A percentile compares a stretch with the other conserved stretches of the same genome.
Conservation (phyloP, 2,329 filamentous ascomycete genomes). For the Verticillium tricorpus region DNA sequence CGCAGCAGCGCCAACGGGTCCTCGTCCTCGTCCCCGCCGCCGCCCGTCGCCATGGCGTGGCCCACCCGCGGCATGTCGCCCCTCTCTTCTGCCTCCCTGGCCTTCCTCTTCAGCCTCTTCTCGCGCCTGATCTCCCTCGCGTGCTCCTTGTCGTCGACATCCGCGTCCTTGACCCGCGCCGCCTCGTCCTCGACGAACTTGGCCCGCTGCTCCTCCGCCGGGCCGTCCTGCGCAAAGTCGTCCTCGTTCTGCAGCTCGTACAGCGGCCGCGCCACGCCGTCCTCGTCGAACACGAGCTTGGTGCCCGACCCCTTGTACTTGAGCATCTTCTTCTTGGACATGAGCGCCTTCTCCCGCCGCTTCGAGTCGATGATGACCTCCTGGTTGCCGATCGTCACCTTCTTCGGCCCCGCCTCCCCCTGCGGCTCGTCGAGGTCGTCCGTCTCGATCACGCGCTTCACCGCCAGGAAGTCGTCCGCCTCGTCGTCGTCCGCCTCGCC, state of each 20-base stretch:
- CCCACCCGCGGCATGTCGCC: conserved; percentile 29
- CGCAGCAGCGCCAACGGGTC: conserved; percentile 55
- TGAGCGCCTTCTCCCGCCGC: conserved; percentile 89
- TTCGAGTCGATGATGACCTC: conserved; percentile 88
- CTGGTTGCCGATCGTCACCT: conserved; percentile 62
- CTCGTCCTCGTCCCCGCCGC: conserved; percentile 33
- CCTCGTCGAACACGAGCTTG: conserved; percentile 88
- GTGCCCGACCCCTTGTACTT: conserved; percentile 84
- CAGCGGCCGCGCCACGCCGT: conserved; percentile 76
- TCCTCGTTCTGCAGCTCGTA: conserved; percentile 88
- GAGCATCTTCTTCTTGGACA: conserved; percentile 88
- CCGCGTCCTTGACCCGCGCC: conserved; percentile 66
- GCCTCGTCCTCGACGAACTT: conserved; percentile 75
- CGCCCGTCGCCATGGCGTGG: conserved; percentile 10
- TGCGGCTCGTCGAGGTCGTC: conserved; percentile 53
- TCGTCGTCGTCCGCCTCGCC: conserved; percentile 51
- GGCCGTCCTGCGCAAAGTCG: conserved; percentile 69
- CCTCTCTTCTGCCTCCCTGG: conserved; percentile 52
- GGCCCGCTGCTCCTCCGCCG: conserved; percentile 69
- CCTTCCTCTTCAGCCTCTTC: conserved; percentile 71
- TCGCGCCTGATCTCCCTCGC: conserved; percentile 74
- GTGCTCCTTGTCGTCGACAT: conserved; percentile 76
- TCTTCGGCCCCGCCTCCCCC: conserved; percentile 40
- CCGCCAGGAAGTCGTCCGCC: conserved; percentile 77
- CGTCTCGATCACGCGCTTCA: conserved; percentile 81